Conservation (phyloP, 2,329 filamentous ascomycete genomes). For the Xylaria sp. region DNA sequence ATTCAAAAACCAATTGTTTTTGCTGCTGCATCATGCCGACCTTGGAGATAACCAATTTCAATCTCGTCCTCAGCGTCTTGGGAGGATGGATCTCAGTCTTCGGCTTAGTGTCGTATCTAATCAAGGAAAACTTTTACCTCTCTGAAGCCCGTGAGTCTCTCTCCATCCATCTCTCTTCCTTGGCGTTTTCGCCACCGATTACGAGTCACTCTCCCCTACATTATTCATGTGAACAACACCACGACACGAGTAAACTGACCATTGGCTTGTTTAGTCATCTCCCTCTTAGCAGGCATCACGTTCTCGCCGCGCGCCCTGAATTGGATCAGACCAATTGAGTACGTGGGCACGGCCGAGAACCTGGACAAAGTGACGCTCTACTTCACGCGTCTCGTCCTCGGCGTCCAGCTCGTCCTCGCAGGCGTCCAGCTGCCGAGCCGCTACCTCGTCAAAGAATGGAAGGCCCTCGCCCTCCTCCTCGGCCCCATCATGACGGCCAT, state of each 20-base stretch:
- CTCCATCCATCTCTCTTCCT: not conserved
- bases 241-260: too few relatives aligned
- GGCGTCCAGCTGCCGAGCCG: slow-evolving; percentile 82
- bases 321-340: slow-evolving; percentile 69
- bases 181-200: not conserved
- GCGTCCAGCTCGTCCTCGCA: slow-evolving; percentile 83
- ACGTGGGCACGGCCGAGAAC: slow-evolving; percentile 55
- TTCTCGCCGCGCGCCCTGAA: slow-evolving; percentile 76
- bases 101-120: slow-evolving; percentile 79
- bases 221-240: too few relatives aligned
- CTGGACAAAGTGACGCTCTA: slow-evolving; percentile 71
- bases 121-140: slow-evolving; percentile 86
- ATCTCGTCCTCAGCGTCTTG: slow-evolving; percentile 72
- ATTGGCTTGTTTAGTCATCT: slow-evolving; percentile 58
- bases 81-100: slow-evolving; percentile 90
- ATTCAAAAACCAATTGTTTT: not conserved
- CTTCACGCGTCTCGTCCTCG: slow-evolving; percentile 81
- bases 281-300: slow-evolving; percentile 68
- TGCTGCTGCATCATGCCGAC: slow-evolving; percentile 37
- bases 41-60: slow-evolving; percentile 68
- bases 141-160: slow-evolving; percentile 73
- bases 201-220: too few relatives aligned
- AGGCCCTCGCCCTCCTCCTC: slow-evolving; percentile 65
- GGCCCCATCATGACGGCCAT: slow-evolving; percentile 80
- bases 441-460: slow-evolving; percentile 76